A percentile compares a stretch with the other conserved stretches of the same genome.
Conservation (phyloP, 495 filamentous ascomycete genomes). For the Penicillium samsonianum region DNA sequence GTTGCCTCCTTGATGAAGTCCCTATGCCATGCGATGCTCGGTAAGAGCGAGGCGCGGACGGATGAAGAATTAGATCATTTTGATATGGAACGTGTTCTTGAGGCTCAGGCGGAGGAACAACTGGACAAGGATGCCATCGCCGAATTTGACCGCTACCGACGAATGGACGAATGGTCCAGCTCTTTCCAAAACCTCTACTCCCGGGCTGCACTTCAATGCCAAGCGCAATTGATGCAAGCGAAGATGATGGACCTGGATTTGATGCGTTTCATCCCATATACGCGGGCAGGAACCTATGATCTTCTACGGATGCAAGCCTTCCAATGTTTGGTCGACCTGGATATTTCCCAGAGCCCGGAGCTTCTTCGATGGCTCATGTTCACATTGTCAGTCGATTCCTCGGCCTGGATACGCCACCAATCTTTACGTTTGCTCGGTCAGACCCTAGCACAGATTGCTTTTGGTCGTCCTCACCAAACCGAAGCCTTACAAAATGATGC, state of each 20-base stretch:
- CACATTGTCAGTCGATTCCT: constrained; percentile 72
- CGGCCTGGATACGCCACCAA: constrained; percentile 72
- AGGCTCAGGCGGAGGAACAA: constrained; percentile 59
- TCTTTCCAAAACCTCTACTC: constrained; percentile 93
- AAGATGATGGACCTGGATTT: constrained; percentile 61
- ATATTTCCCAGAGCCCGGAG: constrained; percentile 60
- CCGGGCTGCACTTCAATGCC: constrained; percentile 75
- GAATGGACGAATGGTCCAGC: constrained; percentile 91
- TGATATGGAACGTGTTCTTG: constrained; percentile 49
- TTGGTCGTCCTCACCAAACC: constrained; percentile 57
- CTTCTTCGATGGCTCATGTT: constrained; percentile 71
- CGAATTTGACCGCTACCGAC: constrained; percentile 85
- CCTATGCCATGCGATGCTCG: constrained; percentile 73
- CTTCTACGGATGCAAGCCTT: constrained; percentile 82
- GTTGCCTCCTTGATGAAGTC: constrained; percentile 78
- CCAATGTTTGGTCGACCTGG: constrained; percentile 75
- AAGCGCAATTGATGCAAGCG: constrained; percentile 70
- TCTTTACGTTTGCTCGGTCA: constrained; percentile 67
- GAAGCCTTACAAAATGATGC: constrained; percentile 48
- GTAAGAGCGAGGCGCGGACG: constrained; percentile 41
- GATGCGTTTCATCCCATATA: constrained; percentile 77
- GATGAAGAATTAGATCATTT: constrained; percentile 47
- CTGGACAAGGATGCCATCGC: constrained; percentile 72
- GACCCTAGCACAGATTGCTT: constrained; percentile 76
- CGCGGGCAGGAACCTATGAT: constrained; percentile 74